Conservation (phyloP, 2,329 filamentous ascomycete species). For the Madurella fahalii region DNA sequence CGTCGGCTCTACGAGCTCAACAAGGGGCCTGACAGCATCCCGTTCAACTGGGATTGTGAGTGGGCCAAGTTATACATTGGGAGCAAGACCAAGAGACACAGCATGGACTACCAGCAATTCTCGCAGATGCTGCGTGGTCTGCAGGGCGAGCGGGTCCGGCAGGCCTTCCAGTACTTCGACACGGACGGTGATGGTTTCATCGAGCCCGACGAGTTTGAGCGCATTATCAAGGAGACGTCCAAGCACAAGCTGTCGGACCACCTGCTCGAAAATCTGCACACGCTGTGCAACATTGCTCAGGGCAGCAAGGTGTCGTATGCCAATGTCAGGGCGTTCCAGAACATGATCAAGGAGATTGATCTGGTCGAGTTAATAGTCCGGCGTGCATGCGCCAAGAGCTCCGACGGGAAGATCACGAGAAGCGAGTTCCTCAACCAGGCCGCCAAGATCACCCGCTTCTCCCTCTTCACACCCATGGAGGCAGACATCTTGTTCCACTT, state of each 20-base stretch:
- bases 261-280: conserved; percentile 82
- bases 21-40: conserved; percentile 78
- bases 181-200: conserved; percentile 92
- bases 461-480: conserved; percentile 96
- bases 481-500: conserved; percentile 99
- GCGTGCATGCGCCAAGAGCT: conserved; percentile 76
- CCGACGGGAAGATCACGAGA: conserved; percentile 88
- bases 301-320: conserved; percentile 95
- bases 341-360: conserved; percentile 97
- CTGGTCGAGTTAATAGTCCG: conserved; percentile 90
- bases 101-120: conserved; percentile 94
- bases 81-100: conserved; percentile 78
- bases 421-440: conserved; percentile 95
- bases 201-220: conserved; percentile 90
- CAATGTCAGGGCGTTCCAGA: conserved; percentile 96
- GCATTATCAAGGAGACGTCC: conserved; percentile 89
- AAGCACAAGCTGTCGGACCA: conserved; percentile 97
- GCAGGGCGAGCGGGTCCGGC: conserved; percentile 91
- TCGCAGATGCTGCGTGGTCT: conserved; percentile 95
- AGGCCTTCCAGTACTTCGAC: conserved; percentile 91
- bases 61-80: conserved; percentile 96
- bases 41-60: conserved; percentile 95
- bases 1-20: conserved; percentile 80
- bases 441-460: conserved; percentile 85
- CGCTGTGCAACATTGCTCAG: conserved; percentile 88